Evolutionary conservation across 352 stramenopile species (phyloP).

Genomic region (Achlya hypogyna): DNA sequence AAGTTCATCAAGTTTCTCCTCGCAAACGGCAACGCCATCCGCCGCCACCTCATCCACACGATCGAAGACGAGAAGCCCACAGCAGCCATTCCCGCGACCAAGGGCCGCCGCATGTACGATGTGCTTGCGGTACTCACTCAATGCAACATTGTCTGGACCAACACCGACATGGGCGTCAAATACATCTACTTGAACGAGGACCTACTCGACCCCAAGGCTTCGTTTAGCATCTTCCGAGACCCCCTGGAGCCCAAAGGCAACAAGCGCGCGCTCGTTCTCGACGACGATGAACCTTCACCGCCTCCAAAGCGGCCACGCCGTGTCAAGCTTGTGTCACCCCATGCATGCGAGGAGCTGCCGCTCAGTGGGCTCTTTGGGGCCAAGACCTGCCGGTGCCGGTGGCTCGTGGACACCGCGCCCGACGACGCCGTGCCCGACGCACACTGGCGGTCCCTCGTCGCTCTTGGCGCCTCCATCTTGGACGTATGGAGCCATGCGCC

Average conservation of each 20-base stretch:
- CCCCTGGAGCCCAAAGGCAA: too few relatives aligned
- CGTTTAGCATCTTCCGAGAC: background rate
- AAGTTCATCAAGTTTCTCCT: constrained; percentile 7
- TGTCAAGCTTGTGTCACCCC: too few relatives aligned
- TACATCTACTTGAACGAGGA: background rate
- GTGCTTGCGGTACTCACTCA: background rate
- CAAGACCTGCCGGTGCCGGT: background rate
- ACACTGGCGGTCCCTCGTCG: background rate
- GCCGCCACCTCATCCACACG: background rate
- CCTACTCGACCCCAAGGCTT: background rate
- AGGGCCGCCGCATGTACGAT: constrained; percentile 6
- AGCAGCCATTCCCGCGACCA: background rate
- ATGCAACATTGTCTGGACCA: constrained; percentile 12
- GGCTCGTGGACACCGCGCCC: too few relatives aligned
- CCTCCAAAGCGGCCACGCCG: too few relatives aligned
- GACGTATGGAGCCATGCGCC: background rate
- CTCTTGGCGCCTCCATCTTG: background rate
- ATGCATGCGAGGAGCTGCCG: background rate
- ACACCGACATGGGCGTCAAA: constrained; percentile 4
- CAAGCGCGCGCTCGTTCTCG: background rate
- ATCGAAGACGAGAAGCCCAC: constrained; percentile 1
- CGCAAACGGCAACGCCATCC: background rate
- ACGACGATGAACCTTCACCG: too few relatives aligned
- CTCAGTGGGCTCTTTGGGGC: background rate
- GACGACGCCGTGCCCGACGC: background rate